Conservation (phyloP, 257 asterid species). For the Ballota nigra region DNA sequence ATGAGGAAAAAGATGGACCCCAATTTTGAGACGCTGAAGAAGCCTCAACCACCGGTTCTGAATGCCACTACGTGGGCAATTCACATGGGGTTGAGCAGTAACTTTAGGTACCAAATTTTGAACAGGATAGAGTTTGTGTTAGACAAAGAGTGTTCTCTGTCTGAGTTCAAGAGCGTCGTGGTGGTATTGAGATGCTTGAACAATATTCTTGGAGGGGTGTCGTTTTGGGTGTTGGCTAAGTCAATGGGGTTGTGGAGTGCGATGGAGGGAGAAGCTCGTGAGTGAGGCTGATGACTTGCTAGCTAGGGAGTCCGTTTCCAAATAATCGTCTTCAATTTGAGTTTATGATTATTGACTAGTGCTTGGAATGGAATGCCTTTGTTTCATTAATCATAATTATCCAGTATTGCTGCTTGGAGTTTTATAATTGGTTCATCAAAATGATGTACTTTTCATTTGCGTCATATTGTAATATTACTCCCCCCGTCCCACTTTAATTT, state of each 20-base stretch:
- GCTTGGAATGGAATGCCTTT: neutral
- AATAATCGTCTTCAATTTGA: neutral
- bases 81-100: conserved; percentile 89
- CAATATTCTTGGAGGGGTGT: conserved; percentile 82
- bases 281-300: too few species aligned
- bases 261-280: too few species aligned
- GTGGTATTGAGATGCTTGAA: conserved; percentile 75
- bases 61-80: conserved; percentile 84
- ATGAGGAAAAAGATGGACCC: too few species aligned
- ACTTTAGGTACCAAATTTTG: conserved; percentile 77
- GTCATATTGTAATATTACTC: too few species aligned
- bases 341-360: neutral
- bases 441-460: neutral
- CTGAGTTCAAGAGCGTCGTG: conserved; percentile 64
- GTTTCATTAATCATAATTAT: neutral
- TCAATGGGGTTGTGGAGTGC: conserved; percentile 55
- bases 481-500: too few species aligned
- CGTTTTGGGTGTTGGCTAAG: conserved; percentile 79
- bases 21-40: conserved; percentile 75
- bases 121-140: conserved; percentile 76
- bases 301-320: conserved; percentile 28
- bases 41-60: conserved; percentile 66
- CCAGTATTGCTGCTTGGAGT: conserved; percentile 7
- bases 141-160: conserved; percentile 55
- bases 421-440: neutral